phyloP scores from a whole-genome alignment of 768 basidiomycete species.

The Chalciporus chontae region DNA sequence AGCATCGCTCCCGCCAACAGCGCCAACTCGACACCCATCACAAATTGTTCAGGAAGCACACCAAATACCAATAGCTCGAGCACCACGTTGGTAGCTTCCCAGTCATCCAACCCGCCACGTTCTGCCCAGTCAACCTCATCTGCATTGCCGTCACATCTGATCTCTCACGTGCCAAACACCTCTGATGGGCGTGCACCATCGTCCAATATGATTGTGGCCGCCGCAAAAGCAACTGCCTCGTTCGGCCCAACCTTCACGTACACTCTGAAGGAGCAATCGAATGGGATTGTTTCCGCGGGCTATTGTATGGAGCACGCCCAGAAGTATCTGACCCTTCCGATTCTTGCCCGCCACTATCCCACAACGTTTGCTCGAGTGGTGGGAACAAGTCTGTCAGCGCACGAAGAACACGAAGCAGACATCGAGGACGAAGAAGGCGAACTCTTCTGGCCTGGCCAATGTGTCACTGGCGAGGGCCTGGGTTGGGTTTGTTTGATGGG shows the following conservation, averaged over 20 bases:
- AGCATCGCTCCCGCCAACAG: constrained; percentile 66
- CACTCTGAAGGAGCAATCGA: constrained; percentile 28
- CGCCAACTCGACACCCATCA: constrained; percentile 74
- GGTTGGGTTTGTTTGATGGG: constrained; percentile 89
- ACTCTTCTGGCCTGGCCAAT: constrained; percentile 79
- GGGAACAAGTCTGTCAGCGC: constrained; percentile 53
- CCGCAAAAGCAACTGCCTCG: constrained; percentile 28
- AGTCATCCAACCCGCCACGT: constrained; percentile 26
- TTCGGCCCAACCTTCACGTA: constrained; percentile 26
- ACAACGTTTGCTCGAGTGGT: constrained; percentile 73
- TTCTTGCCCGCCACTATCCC: constrained; percentile 69
- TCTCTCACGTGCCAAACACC: constrained; percentile 26
- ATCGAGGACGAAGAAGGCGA: constrained; percentile 85
- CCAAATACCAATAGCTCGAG: constrained; percentile 39
- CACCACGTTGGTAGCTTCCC: constrained; percentile 22
- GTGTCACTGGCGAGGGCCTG: constrained; percentile 69
- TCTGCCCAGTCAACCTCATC: constrained; percentile 30
- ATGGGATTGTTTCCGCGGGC: constrained; percentile 40
- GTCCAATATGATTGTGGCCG: constrained; percentile 27
- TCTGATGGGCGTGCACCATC: constrained; percentile 30
- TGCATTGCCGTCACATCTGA: constrained; percentile 39
- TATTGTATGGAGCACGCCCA: constrained; percentile 48
- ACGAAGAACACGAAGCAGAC: constrained; percentile 77
- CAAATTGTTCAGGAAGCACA: constrained; percentile 49
- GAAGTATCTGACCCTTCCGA: constrained; percentile 57